Evolutionary conservation across 495 filamentous ascomycete species (phyloP).

Genomic region (Penicillium nucicola): DNA sequence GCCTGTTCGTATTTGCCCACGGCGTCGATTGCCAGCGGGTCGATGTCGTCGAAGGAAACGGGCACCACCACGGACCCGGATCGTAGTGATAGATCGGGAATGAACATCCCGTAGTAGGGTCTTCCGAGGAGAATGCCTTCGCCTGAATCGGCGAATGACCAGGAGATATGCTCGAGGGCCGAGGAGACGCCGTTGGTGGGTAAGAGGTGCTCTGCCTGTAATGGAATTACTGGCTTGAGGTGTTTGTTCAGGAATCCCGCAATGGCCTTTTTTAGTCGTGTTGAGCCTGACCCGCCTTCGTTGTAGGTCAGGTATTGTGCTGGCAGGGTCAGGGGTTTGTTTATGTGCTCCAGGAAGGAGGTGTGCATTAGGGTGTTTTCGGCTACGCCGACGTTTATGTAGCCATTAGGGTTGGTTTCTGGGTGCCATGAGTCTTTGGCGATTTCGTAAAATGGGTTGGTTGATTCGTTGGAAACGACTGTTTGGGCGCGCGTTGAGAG

Average conservation of each 20-base stretch:
- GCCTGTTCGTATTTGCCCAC: conserved; percentile 42
- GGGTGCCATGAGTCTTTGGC: conserved; percentile 22
- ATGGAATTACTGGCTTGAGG: conserved; percentile 34
- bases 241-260: conserved; percentile 43
- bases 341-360: conserved; percentile 28
- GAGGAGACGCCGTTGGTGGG: conserved; percentile 48
- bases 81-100: conserved; percentile 25
- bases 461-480: conserved; percentile 5
- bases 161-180: conserved; percentile 44
- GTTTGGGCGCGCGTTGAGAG: conserved; percentile 22
- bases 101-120: conserved; percentile 51
- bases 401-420: conserved; percentile 29
- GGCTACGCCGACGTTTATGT: conserved; percentile 38
- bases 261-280: conserved; percentile 37
- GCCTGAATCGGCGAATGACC: conserved; percentile 40
- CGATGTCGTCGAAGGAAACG: conserved; percentile 40
- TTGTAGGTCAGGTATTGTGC: conserved; percentile 43
- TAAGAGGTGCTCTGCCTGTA: conserved; percentile 39
- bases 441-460: conserved; percentile 26
- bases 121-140: conserved; percentile 50
- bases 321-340: conserved; percentile 28
- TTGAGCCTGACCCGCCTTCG: conserved; percentile 31
- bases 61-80: conserved; percentile 33
- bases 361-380: conserved; percentile 42
- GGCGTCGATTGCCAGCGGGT: conserved; percentile 42